Percentiles rank a stretch among this genome's conserved stretches.
Conservation (phyloP, 306 rosid species). For the Luffa aegyptiaca region DNA sequence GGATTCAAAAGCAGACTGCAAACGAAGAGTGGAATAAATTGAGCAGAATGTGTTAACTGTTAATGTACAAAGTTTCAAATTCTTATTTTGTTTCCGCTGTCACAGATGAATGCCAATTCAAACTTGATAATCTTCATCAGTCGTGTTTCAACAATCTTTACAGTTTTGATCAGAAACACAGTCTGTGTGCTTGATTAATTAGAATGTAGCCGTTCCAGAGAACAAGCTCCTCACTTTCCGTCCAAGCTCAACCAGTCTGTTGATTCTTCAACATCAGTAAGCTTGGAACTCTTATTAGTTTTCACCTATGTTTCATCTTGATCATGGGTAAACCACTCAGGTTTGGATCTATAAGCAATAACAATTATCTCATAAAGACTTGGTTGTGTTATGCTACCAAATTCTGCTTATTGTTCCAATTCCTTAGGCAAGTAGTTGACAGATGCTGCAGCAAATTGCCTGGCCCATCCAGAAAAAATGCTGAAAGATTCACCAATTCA, state of each 20-base stretch:
- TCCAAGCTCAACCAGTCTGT: background rate
- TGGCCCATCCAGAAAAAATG: background rate
- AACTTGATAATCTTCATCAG: background rate
- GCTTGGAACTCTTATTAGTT: background rate
- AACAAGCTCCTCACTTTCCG: background rate
- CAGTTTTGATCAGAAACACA: background rate
- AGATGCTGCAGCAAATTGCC: background rate
- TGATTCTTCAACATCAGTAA: background rate
- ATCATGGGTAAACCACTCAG: too few species aligned
- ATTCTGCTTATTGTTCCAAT: background rate
- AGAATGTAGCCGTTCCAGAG: background rate
- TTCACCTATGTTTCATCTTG: background rate
- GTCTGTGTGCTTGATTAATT: background rate
- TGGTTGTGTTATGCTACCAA: background rate
- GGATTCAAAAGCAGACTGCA: too few species aligned
- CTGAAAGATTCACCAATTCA: background rate
- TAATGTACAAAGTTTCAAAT: background rate
- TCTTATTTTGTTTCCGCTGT: background rate
- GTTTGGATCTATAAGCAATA: background rate
- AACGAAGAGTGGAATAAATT: background rate
- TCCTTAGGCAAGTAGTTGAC: background rate
- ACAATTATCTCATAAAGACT: background rate
- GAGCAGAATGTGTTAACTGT: background rate
- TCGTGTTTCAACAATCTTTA: background rate
- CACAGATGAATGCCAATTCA: background rate